phyloP scores from a whole-genome alignment of 331 rosid species.

The Rosa hybrid region DNA sequence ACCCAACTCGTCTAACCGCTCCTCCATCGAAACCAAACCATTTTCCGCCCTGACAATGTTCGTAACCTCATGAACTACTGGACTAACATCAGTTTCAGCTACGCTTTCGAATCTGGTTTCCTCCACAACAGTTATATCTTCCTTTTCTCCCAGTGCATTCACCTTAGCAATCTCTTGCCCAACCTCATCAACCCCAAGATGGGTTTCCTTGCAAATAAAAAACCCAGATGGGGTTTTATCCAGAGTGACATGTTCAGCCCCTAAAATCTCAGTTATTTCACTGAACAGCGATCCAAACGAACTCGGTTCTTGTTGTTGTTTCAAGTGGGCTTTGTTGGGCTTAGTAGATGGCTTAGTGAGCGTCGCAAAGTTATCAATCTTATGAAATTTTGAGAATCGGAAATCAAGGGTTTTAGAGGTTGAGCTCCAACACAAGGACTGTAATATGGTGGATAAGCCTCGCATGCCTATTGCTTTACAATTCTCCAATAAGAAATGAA shows the following conservation, averaged over 20 bases:
- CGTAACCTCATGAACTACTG: conserved; percentile 53
- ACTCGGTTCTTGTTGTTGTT: conserved; percentile 16
- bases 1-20: conserved; percentile 47
- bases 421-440: conserved; percentile 21
- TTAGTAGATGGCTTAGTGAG: conserved; percentile 34
- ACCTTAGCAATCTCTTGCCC: background rate
- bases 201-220: conserved; percentile 27
- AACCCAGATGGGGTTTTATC: conserved; percentile 40
- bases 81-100: conserved; percentile 50
- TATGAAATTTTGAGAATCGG: conserved; percentile 30
- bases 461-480: conserved; percentile 39
- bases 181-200: background rate
- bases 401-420: conserved; percentile 16
- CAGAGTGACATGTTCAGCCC: conserved; percentile 32
- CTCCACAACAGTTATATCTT: conserved; percentile 8
- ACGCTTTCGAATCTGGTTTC: conserved; percentile 36
- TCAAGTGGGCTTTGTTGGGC: conserved; percentile 26
- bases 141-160: conserved; percentile 27
- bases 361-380: conserved; percentile 37
- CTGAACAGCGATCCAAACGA: conserved; percentile 50
- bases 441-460: conserved; percentile 35
- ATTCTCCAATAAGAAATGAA: background rate
- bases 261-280: conserved; percentile 73
- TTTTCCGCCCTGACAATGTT: conserved; percentile 43
- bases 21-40: conserved; percentile 52